These are phyloP conservation scores for Starmerella apis DNA, from an alignment of 805 yeast genomes.

Conservation along the genomic window DNA sequence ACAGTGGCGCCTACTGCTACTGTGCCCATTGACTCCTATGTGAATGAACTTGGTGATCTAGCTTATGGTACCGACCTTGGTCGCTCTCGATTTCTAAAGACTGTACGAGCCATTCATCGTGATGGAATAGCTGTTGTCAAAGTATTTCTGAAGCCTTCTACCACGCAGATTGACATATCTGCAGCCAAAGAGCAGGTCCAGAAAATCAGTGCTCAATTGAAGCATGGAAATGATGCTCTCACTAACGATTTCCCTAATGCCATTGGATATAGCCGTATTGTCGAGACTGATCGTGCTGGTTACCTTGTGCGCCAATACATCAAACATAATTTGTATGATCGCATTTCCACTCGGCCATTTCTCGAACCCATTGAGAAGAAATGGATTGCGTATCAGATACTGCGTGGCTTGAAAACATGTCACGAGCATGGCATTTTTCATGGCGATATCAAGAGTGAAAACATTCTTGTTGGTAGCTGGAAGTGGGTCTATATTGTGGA, in stretches of 20 bases:
- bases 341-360: slow-evolving; percentile 80
- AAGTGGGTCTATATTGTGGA: slow-evolving; percentile 77
- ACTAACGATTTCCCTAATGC: slow-evolving; percentile 39
- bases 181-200: slow-evolving; percentile 12
- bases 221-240: slow-evolving; percentile 13
- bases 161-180: slow-evolving; percentile 13
- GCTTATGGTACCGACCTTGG: slow-evolving; percentile 69
- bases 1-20: slow-evolving; percentile 82
- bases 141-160: slow-evolving; percentile 64
- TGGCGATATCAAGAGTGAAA: slow-evolving; percentile 89
- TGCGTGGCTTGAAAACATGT: slow-evolving; percentile 51
- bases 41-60: slow-evolving; percentile 64
- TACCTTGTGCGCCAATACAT: slow-evolving; percentile 76
- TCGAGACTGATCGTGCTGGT: slow-evolving; percentile 87
- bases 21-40: slow-evolving; percentile 80
- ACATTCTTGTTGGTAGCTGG: slow-evolving; percentile 76
- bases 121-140: slow-evolving; percentile 70
- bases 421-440: slow-evolving; percentile 59
- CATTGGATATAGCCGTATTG: slow-evolving; percentile 57
- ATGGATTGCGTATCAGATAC: slow-evolving; percentile 74
- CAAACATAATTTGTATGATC: slow-evolving; percentile 72
- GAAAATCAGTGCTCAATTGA: slow-evolving; percentile 22
- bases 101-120: slow-evolving; percentile 66
- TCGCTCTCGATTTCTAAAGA: slow-evolving; percentile 66
- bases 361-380: slow-evolving; percentile 67